These are phyloP conservation scores for Tricholoma matsutake DNA, from an alignment of 768 basidiomycete genomes.

Conservation along the genomic window DNA sequence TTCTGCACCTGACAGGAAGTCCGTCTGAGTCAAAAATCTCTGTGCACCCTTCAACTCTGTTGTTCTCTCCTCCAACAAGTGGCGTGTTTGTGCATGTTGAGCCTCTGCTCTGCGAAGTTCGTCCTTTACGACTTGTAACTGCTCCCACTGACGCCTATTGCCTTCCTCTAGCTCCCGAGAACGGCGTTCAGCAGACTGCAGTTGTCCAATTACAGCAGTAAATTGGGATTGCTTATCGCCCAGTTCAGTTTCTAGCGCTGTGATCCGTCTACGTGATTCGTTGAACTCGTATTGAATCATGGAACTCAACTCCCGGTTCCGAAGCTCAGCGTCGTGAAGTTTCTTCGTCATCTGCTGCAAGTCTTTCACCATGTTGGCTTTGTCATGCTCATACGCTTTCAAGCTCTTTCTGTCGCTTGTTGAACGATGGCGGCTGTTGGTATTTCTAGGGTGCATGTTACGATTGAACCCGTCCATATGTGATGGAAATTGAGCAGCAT, in stretches of 20 bases:
- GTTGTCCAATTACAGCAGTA: background rate
- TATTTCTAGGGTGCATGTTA: background rate
- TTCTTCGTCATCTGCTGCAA: slow-evolving; percentile 2
- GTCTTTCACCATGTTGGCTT: background rate
- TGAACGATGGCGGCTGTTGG: too few species aligned
- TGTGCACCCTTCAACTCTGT: slow-evolving; percentile 41
- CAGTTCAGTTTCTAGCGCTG: background rate
- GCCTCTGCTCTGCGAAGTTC: slow-evolving; percentile 17
- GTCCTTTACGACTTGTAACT: background rate
- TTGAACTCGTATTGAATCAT: background rate
- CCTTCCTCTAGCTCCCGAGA: background rate
- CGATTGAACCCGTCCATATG: background rate
- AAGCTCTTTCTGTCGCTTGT: background rate
- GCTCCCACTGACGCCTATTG: background rate
- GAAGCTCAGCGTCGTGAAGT: background rate
- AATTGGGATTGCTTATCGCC: background rate
- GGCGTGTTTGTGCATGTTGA: slow-evolving; percentile 16
- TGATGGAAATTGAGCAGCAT: background rate
- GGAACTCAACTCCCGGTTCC: slow-evolving; percentile 5
- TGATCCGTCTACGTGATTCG: background rate
- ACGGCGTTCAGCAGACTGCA: background rate
- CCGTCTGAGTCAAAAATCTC: slow-evolving; percentile 41
- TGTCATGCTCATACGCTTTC: slow-evolving; percentile 8
- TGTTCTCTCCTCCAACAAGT: slow-evolving; percentile 27
- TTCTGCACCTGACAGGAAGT: slow-evolving; percentile 42